Conservation (phyloP, 805 yeast species). For the Ogataea trehalophila region DNA sequence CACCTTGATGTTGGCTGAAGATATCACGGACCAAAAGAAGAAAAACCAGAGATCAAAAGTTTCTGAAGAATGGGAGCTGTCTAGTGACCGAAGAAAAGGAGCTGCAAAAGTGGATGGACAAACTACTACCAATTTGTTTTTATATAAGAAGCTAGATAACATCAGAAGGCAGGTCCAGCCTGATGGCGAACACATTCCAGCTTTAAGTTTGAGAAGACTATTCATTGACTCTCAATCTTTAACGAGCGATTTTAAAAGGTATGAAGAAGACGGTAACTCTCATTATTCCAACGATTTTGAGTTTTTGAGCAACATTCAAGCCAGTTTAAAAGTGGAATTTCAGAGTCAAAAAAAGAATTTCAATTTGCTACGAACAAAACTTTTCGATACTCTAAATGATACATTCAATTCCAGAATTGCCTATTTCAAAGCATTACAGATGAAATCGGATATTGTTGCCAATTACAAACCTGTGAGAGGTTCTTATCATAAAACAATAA, state of each 20-base stretch:
- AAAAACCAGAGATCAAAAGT: neutral
- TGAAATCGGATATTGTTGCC: constrained; percentile 75
- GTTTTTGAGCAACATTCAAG: constrained; percentile 6
- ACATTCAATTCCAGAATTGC: constrained; percentile 76
- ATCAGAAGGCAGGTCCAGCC: constrained; percentile 28
- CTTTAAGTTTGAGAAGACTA: constrained; percentile 22
- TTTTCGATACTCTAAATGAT: constrained; percentile 49
- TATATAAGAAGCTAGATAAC: constrained; percentile 27
- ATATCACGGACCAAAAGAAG: constrained; percentile 8
- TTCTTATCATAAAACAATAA: constrained; percentile 1
- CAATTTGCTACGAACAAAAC: constrained; percentile 39
- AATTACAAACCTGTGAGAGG: constrained; percentile 35
- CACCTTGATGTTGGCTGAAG: constrained; percentile 28
- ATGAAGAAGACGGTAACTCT: constrained; percentile 15
- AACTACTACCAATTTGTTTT: constrained; percentile 21
- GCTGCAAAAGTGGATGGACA: neutral
- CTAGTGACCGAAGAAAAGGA: neutral
- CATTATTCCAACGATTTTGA: constrained; percentile 13
- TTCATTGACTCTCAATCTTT: constrained; percentile 24
- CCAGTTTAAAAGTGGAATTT: constrained; percentile 28
- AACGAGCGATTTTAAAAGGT: constrained; percentile 20
- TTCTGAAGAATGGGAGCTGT: neutral
- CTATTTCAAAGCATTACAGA: constrained; percentile 82
- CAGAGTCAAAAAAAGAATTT: constrained; percentile 41
- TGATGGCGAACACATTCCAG: constrained; percentile 30